Percentiles rank a stretch among this genome's conserved stretches.
Conservation (phyloP, 768 basidiomycete genomes). For the Pisolithus marmoratus region DNA sequence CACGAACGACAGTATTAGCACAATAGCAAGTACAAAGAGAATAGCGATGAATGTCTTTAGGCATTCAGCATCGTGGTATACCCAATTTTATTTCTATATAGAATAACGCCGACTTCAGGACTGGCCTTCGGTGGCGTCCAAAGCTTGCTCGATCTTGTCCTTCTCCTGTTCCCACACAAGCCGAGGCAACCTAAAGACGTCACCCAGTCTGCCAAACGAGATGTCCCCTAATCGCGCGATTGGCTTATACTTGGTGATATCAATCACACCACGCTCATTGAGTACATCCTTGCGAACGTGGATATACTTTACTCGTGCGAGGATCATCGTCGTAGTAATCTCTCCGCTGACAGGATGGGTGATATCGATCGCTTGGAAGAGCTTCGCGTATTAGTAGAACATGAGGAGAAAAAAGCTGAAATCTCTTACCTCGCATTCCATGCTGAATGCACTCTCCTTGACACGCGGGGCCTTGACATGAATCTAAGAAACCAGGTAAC, state of each 20-base stretch:
- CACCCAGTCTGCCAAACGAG: slow-evolving; percentile 28
- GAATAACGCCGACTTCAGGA: no score
- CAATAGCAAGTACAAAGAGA: no score
- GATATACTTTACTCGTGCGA: slow-evolving; percentile 35
- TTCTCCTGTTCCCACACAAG: slow-evolving; percentile 16
- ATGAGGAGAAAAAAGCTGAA: neutral
- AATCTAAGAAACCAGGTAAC: slow-evolving; percentile 13
- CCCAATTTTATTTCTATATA: no score
- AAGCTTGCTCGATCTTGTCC: slow-evolving; percentile 11
- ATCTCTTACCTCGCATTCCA: slow-evolving; percentile 34
- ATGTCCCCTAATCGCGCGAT: slow-evolving; percentile 36
- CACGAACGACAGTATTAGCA: no score
- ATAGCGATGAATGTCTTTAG: no score
- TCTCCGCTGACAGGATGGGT: slow-evolving; percentile 21
- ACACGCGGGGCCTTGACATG: slow-evolving; percentile 36
- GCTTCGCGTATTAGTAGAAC: slow-evolving; percentile 11
- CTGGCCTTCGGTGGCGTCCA: neutral
- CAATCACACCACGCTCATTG: slow-evolving; percentile 29
- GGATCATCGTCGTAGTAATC: slow-evolving; percentile 27
- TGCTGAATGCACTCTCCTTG: slow-evolving; percentile 41
- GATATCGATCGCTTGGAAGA: slow-evolving; percentile 32
- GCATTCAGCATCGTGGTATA: neutral
- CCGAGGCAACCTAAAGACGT: slow-evolving; percentile 22
- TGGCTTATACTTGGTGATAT: slow-evolving; percentile 31
- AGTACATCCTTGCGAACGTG: slow-evolving; percentile 39